Base-by-base conservation (phyloP, 2,329 filamentous ascomycete genomes). In the Emericellopsis cladophorae region DNA sequence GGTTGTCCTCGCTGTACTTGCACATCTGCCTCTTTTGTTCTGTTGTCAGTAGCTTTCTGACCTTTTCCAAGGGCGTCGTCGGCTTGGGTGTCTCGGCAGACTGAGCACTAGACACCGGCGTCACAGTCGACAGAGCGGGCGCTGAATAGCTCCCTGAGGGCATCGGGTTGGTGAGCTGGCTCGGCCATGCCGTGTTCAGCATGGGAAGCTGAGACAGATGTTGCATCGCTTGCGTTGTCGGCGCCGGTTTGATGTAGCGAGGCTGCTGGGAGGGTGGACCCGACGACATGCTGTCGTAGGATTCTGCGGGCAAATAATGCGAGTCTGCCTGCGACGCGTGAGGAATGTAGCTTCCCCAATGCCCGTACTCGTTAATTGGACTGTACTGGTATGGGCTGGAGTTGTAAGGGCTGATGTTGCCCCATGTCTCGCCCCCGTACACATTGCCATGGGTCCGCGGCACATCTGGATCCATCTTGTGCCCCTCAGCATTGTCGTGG, bases 21-120 rank as follows among this genome's bases (percentile, higher is more conserved):
- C 92, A 98, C 89, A 98, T 98, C 36, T 79, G 76, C 49, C 88
- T 76, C 48, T 92, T 83, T 58, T 96, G 89, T 44, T 86, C 81
- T 54, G 95, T 86, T 7, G 88, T 95, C 51, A 98, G 68, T 2
- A 90, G 96, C 62, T 87, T 87, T 50, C 88, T 74, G 4, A 85
- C 84, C 37, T 82, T 84, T 37, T 57, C 74, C 58, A 44, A 68
- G 62, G 51, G 69, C 56, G 53, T 47, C 34, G 35, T 37, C 3
- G 35, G 34, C 12, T n/a, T n/a, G 4, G 35, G 33, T 7, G 14
- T 8, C 10, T 33, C 23, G 18, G 40, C 36, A 11, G 56, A 43
- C 35, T 51, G 50, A 6, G 53, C 50, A 23, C 46, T 44, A 4
- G 58, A 54, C 31, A 51, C 45, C 2, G 54, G 64, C 32, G 72